phyloP scores from a whole-genome alignment of 257 asterid genomes.

The Solanum bulbocastanum region DNA sequence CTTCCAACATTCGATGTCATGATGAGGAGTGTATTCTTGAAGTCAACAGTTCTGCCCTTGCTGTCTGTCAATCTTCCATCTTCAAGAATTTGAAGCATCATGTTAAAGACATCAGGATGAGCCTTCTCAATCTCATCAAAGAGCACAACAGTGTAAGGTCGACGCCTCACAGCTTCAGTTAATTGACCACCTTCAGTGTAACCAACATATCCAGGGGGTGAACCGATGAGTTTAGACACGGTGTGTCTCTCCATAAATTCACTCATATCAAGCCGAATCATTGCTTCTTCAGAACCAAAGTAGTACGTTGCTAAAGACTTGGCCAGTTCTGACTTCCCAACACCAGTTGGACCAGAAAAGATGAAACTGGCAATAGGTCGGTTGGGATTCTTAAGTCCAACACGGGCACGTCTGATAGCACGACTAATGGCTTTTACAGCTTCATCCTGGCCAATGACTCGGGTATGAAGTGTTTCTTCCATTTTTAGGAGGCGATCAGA shows the following conservation, averaged over 20 bases:
- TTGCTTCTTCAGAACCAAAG: slow-evolving; percentile 79
- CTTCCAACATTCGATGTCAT: slow-evolving; percentile 82
- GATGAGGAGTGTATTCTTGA: slow-evolving; percentile 72
- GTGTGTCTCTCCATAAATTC: slow-evolving; percentile 93
- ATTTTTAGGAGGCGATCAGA: slow-evolving; percentile 29
- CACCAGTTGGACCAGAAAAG: slow-evolving; percentile 93
- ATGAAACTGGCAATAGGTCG: slow-evolving; percentile 86
- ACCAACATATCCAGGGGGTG: slow-evolving; percentile 88
- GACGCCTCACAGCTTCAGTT: slow-evolving; percentile 69
- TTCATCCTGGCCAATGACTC: slow-evolving; percentile 80
- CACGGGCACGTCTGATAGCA: slow-evolving; percentile 82
- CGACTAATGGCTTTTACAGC: slow-evolving; percentile 72
- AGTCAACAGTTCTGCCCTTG: slow-evolving; percentile 72
- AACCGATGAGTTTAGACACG: slow-evolving; percentile 68
- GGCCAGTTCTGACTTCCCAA: slow-evolving; percentile 80
- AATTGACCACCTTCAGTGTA: slow-evolving; percentile 77
- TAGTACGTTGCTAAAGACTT: slow-evolving; percentile 71
- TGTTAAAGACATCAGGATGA: slow-evolving; percentile 68
- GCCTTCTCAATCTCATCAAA: slow-evolving; percentile 87
- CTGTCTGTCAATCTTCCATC: slow-evolving; percentile 85
- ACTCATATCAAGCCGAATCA: slow-evolving; percentile 87
- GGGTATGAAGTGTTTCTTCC: slow-evolving; percentile 29
- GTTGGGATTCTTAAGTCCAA: slow-evolving; percentile 72
- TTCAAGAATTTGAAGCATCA: slow-evolving; percentile 81
- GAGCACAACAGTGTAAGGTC: slow-evolving; percentile 67